A percentile compares a stretch with the other conserved stretches of the same genome.
These are phyloP conservation scores for Bolboschoenus planiculmis DNA, from an alignment of 176 grass and related monocot genomes.

Conservation along the genomic window DNA sequence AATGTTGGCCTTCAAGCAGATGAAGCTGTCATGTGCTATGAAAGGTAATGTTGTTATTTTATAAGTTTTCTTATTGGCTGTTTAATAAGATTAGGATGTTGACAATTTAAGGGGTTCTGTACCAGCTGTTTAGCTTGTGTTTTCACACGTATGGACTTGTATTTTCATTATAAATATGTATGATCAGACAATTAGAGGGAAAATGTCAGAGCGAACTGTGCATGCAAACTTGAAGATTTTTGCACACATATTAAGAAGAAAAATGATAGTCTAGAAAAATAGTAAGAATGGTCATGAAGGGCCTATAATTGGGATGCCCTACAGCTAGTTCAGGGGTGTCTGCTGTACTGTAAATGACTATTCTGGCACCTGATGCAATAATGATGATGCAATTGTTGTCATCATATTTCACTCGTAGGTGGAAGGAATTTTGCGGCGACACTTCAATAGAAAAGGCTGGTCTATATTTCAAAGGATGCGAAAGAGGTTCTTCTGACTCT, in stretches of 20 bases:
- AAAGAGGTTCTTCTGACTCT: conserved; percentile 22
- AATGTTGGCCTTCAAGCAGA: conserved; percentile 63
- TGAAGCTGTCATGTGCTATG: conserved; percentile 57
- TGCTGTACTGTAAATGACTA: neutral
- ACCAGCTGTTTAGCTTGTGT: neutral
- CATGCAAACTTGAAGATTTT: neutral
- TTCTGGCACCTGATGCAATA: neutral
- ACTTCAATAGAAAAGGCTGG: conserved; percentile 89
- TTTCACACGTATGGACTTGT: neutral
- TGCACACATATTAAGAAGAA: neutral
- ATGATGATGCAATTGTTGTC: neutral
- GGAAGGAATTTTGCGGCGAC: conserved; percentile 70
- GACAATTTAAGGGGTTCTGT: neutral
- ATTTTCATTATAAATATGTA: neutral
- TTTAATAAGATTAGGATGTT: neutral
- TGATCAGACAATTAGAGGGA: neutral
- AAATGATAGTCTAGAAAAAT: neutral
- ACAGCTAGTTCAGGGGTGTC: neutral
- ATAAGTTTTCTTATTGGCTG: conserved; percentile 8
- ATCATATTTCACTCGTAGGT: conserved; percentile 38
- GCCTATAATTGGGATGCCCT: neutral
- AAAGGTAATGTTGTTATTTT: conserved; percentile 39
- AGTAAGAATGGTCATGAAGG: neutral
- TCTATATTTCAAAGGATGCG: conserved; percentile 42
- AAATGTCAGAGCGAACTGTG: neutral